A percentile compares a stretch with the other conserved stretches of the same genome.
Conservation (phyloP, 805 yeast species). For the Metschnikowia colocasiae region DNA sequence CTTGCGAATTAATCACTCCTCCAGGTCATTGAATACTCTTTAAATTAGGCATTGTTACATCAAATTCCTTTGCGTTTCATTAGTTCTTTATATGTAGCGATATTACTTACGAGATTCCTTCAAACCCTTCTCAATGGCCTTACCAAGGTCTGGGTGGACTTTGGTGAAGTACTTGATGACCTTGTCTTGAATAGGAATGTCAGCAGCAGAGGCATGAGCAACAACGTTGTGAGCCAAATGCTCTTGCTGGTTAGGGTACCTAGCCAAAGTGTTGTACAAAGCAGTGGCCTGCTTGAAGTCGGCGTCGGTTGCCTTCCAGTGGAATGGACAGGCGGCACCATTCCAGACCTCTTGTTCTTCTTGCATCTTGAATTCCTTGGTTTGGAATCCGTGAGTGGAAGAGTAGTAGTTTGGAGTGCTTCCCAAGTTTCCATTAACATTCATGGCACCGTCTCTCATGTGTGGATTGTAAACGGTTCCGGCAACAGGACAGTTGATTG, state of each 20-base stretch:
- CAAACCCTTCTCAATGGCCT: conserved; percentile 61
- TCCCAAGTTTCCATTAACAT: conserved; percentile 61
- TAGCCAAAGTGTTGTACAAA: conserved; percentile 76
- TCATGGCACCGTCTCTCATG: conserved; percentile 80
- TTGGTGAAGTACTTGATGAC: conserved; percentile 73
- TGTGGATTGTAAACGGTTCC: conserved; percentile 54
- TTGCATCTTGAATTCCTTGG: conserved; percentile 45
- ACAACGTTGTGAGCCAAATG: conserved; percentile 82
- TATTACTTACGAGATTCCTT: conserved; percentile 48
- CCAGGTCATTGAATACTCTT: too few relatives aligned
- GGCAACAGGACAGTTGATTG: conserved; percentile 78
- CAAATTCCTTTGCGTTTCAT: too few relatives aligned
- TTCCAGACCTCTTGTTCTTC: conserved; percentile 76
- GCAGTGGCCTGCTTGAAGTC: conserved; percentile 77
- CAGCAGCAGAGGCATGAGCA: conserved; percentile 66
- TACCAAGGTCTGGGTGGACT: conserved; percentile 68
- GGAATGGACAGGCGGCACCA: conserved; percentile 80
- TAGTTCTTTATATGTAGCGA: too few relatives aligned
- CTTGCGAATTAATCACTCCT: too few relatives aligned
- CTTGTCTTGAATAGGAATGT: conserved; percentile 70
- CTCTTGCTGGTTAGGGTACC: conserved; percentile 76
- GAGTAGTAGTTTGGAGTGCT: conserved; percentile 70
- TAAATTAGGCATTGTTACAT: too few relatives aligned
- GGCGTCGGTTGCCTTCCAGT: conserved; percentile 73
- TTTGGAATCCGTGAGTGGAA: conserved; percentile 51